Evolutionary conservation across 2,329 filamentous ascomycete species (phyloP).

Genomic region (Aspergillus sp.): DNA sequence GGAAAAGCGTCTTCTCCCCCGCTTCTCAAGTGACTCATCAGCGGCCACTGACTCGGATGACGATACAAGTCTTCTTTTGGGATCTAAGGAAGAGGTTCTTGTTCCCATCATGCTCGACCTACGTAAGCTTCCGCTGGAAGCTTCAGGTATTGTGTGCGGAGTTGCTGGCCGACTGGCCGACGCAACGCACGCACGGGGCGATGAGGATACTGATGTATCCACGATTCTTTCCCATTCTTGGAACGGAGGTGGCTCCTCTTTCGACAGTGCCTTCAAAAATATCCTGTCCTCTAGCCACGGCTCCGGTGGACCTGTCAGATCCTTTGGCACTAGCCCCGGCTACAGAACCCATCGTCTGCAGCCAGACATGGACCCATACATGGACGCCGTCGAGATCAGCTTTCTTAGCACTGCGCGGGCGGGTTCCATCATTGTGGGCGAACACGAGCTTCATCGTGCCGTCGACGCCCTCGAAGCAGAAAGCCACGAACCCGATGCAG

Average conservation of each 20-base stretch:
- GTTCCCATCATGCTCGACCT: conserved; percentile 90
- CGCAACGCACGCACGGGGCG: conserved; percentile 59
- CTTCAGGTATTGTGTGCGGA: conserved; percentile 92
- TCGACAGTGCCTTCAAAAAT: conserved; percentile 17
- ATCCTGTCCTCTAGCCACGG: conserved; percentile 17
- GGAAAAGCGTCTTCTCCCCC: conserved; percentile 55
- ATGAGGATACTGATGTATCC: conserved; percentile 26
- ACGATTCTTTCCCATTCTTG: conserved; percentile 19
- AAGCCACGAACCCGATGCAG: conserved; percentile 25
- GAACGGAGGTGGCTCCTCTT: conserved; percentile 16
- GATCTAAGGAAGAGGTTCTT: conserved; percentile 67
- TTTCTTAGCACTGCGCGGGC: conserved; percentile 88
- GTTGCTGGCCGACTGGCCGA: conserved; percentile 81
- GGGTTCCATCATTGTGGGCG: conserved; percentile 82
- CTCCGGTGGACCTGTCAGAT: conserved; percentile 17
- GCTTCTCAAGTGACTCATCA: conserved; percentile 66
- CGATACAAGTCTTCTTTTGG: conserved; percentile 70
- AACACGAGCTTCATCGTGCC: conserved; percentile 71
- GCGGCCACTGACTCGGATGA: conserved; percentile 39
- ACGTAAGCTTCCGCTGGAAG: conserved; percentile 75
- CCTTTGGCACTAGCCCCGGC: conserved; percentile 14
- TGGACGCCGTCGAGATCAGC: conserved; percentile 69
- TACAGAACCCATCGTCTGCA: conserved; percentile 32
- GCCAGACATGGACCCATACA: conserved; percentile 32
- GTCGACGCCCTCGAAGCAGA: conserved; percentile 64